phyloP scores from a whole-genome alignment of 1,139 yeast species.

The Eremothecium sinecaudum region DNA sequence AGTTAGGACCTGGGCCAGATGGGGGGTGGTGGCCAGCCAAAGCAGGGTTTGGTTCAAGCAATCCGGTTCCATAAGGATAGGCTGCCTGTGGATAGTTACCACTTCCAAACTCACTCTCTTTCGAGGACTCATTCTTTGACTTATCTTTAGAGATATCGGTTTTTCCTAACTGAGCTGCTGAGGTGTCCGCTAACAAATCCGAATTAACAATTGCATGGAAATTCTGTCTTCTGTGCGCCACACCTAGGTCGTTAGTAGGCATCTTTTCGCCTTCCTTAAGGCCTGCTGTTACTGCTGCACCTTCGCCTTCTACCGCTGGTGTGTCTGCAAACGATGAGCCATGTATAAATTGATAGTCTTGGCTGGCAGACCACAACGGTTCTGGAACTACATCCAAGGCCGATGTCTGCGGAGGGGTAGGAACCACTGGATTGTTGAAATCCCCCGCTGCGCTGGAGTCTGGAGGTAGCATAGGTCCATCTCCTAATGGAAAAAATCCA shows the following conservation, averaged over 20 bases:
- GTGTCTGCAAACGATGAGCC: conserved; percentile 9
- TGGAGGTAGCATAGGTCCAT: conserved; percentile 11
- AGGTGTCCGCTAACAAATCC: conserved; percentile 25
- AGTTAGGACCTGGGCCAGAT: conserved; percentile 15
- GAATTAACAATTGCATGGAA: conserved; percentile 34
- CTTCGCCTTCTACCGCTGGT: neutral
- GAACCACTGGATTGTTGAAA: conserved; percentile 3
- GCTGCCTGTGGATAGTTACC: conserved; percentile 19
- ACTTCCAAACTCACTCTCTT: conserved; percentile 5
- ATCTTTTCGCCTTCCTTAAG: conserved; percentile 2
- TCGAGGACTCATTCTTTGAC: conserved; percentile 6
- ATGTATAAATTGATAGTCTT: conserved; percentile 9
- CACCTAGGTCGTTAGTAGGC: conserved; percentile 4
- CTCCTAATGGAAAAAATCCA: conserved; percentile 20
- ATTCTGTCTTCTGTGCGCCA: conserved; percentile 32
- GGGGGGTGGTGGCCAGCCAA: conserved; percentile 22
- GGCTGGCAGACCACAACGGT: conserved; percentile 10
- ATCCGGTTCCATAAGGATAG: conserved; percentile 31
- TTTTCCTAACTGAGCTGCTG: conserved; percentile 14
- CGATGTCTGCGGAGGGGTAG: conserved; percentile 5
- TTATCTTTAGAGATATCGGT: conserved; percentile 11
- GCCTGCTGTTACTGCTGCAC: conserved; percentile 3
- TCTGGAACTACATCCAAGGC: conserved; percentile 4
- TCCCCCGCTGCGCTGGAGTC: conserved; percentile 17
- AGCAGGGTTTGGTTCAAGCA: conserved; percentile 26